Evolutionary conservation across 768 basidiomycete species (phyloP).

Genomic region (Daedaleopsis sinensis): DNA sequence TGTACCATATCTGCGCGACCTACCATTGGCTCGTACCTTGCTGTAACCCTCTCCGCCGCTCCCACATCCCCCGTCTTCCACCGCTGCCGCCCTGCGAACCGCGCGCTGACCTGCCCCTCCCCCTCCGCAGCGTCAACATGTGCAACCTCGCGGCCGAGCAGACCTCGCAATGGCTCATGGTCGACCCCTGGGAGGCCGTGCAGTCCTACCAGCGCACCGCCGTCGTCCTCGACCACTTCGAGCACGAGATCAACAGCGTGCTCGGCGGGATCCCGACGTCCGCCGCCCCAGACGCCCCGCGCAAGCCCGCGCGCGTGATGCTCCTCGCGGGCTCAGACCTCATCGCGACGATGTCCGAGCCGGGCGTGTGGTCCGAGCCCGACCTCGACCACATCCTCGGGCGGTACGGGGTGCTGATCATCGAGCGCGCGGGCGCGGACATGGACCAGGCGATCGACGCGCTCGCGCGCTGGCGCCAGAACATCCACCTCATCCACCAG

Average conservation of each 20-base stretch:
- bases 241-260: conserved; percentile 88
- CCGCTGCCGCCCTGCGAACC: not conserved
- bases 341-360: conserved; percentile 97
- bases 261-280: conserved; percentile 79
- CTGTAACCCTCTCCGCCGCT: too few species aligned
- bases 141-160: conserved; percentile 89
- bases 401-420: conserved; percentile 90
- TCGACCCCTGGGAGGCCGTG: conserved; percentile 97
- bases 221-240: conserved; percentile 96
- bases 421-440: conserved; percentile 93
- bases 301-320: conserved; percentile 79
- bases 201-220: conserved; percentile 96
- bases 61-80: too few species aligned
- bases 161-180: conserved; percentile 94
- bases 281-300: conserved; percentile 52
- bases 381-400: conserved; percentile 98
- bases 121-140: conserved; percentile 73
- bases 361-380: conserved; percentile 93
- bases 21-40: too few species aligned
- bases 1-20: too few species aligned
- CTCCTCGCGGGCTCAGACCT: conserved; percentile 97
- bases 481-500: conserved; percentile 91
- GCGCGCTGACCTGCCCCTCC: not conserved
- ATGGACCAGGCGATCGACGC: conserved; percentile 82
- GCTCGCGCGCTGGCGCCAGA: conserved; percentile 76